These are phyloP conservation scores for Leccinum longicurvipes DNA, from an alignment of 768 basidiomycete genomes.

Conservation along the genomic window DNA sequence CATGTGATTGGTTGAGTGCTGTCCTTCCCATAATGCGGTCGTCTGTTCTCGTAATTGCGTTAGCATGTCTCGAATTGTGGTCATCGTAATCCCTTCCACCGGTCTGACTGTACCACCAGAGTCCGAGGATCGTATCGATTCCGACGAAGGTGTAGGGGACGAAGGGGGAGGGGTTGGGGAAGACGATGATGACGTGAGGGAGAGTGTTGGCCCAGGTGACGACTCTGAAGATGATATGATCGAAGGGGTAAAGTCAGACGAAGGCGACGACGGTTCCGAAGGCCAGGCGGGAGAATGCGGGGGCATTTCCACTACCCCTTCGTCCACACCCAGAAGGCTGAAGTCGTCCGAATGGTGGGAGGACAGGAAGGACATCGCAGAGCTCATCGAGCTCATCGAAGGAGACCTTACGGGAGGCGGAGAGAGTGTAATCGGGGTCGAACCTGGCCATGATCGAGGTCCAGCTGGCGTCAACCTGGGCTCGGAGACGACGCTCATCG, in stretches of 20 bases:
- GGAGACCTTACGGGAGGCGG: slow-evolving; percentile 42
- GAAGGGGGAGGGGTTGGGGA: slow-evolving; percentile 35
- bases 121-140: slow-evolving; percentile 19
- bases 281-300: slow-evolving; percentile 38
- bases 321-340: slow-evolving; percentile 40
- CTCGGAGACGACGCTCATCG: slow-evolving; percentile 39
- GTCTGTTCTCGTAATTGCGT: slow-evolving; percentile 58
- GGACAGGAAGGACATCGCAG: slow-evolving; percentile 44
- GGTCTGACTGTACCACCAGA: slow-evolving; percentile 37
- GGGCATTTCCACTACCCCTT: slow-evolving; percentile 15
- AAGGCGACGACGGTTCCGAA: slow-evolving; percentile 29
- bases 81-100: slow-evolving; percentile 33
- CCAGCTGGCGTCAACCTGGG: slow-evolving; percentile 25
- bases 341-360: slow-evolving; percentile 76
- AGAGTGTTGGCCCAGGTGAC: slow-evolving; percentile 37
- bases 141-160: slow-evolving; percentile 34
- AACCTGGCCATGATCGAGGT: slow-evolving; percentile 22
- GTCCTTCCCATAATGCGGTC: slow-evolving; percentile 57
- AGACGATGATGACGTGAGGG: slow-evolving; percentile 36
- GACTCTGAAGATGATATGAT: slow-evolving; percentile 32
- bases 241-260: slow-evolving; percentile 31
- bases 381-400: slow-evolving; percentile 38
- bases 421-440: slow-evolving; percentile 36
- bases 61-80: slow-evolving; percentile 52
- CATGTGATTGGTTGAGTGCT: slow-evolving; percentile 54